These are phyloP conservation scores for Zanthoxylum bungeanum DNA, from an alignment of 345 rosid species.

Conservation along the genomic window DNA sequence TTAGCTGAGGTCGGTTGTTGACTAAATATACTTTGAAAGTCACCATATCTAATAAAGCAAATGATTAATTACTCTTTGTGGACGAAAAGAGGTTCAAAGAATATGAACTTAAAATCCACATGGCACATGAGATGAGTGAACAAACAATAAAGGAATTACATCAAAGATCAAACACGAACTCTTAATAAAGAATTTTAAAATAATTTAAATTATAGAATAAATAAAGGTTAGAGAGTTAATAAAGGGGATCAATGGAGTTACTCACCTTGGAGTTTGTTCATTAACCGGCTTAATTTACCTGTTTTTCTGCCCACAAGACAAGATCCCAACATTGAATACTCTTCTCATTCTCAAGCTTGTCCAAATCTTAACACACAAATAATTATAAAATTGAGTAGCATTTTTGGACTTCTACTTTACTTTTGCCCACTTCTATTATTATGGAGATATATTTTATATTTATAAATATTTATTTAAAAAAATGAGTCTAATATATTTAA, in stretches of 20 bases:
- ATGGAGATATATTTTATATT: too few relatives aligned
- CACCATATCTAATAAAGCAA: too few relatives aligned
- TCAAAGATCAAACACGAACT: neutral
- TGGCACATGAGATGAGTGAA: neutral
- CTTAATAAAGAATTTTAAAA: neutral
- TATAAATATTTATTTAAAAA: too few relatives aligned
- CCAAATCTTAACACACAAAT: neutral
- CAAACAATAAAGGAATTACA: too few relatives aligned
- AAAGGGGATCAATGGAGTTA: neutral
- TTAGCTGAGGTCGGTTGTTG: conserved; percentile 87
- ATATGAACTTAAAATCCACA: neutral
- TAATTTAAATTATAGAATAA: neutral
- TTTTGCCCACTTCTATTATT: too few relatives aligned
- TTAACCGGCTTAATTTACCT: neutral
- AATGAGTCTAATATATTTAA: too few relatives aligned
- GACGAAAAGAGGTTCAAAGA: neutral
- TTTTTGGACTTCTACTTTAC: neutral
- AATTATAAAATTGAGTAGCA: neutral
- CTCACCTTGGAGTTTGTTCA: neutral
- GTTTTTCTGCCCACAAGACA: neutral
- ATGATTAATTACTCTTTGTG: too few relatives aligned
- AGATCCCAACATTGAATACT: neutral
- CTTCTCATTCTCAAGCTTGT: neutral
- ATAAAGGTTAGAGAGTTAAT: neutral
- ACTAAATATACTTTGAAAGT: too few relatives aligned